Conservation (phyloP, 192 early-diverging fungal genomes). For the Backusella macrospora region DNA sequence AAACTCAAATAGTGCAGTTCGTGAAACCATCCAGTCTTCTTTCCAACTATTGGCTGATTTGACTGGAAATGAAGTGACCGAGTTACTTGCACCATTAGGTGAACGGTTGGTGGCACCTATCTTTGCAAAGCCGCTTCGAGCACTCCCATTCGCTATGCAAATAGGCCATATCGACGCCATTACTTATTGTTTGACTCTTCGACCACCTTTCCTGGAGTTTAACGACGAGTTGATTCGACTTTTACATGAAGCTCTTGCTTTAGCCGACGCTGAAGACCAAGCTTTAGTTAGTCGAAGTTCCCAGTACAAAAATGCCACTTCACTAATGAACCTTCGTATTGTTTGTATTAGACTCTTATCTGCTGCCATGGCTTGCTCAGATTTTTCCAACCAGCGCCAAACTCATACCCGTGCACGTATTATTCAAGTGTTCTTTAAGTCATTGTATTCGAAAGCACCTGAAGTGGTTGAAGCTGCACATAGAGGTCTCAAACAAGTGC, state of each 20-base stretch:
- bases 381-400: slow-evolving; percentile 77
- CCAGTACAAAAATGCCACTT: slow-evolving; percentile 79
- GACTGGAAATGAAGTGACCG: slow-evolving; percentile 79
- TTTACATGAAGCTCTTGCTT: slow-evolving; percentile 86
- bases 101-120: slow-evolving; percentile 90
- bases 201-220: slow-evolving; percentile 87
- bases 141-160: slow-evolving; percentile 94
- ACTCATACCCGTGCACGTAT: slow-evolving; percentile 84
- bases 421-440: slow-evolving; percentile 98
- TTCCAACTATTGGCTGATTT: slow-evolving; percentile 82
- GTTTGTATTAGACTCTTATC: slow-evolving; percentile 97
- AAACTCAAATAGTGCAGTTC: slow-evolving; percentile 85
- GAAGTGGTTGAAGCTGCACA: slow-evolving; percentile 96
- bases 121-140: slow-evolving; percentile 95
- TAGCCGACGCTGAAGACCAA: slow-evolving; percentile 98
- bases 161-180: slow-evolving; percentile 99
- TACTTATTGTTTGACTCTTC: slow-evolving; percentile 89
- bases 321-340: slow-evolving; percentile 86
- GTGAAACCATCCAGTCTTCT: slow-evolving; percentile 85
- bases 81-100: slow-evolving; percentile 79
- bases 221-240: slow-evolving; percentile 90
- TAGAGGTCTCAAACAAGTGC: slow-evolving; percentile 82
- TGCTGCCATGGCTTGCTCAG: slow-evolving; percentile 88
- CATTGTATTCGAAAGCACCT: slow-evolving; percentile 91
- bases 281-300: slow-evolving; percentile 83